A percentile compares a stretch with the other conserved stretches of the same genome.
phyloP scores from a whole-genome alignment of 495 filamentous ascomycete species.

The Entonaema liquescens region DNA sequence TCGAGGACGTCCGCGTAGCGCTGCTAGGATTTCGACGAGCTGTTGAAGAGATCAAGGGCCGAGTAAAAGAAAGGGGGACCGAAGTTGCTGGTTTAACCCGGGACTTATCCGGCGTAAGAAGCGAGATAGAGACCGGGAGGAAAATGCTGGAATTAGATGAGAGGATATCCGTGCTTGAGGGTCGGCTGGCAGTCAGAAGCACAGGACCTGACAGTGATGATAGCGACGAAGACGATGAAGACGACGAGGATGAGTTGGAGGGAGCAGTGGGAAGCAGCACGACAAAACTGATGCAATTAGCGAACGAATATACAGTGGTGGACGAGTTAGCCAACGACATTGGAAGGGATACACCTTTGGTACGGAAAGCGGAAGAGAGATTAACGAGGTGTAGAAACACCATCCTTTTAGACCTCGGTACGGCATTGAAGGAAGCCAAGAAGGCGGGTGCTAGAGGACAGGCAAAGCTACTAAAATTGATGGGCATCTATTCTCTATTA shows the following conservation, averaged over 20 bases:
- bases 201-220: slow-evolving; percentile 45
- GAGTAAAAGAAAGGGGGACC: slow-evolving; percentile 57
- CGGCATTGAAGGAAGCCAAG: slow-evolving; percentile 77
- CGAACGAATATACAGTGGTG: slow-evolving; percentile 53
- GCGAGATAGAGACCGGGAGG: slow-evolving; percentile 64
- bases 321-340: slow-evolving; percentile 53
- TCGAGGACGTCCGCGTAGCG: slow-evolving; percentile 90
- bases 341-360: slow-evolving; percentile 52
- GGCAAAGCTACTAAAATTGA: slow-evolving; percentile 68
- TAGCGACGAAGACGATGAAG: slow-evolving; percentile 47
- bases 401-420: slow-evolving; percentile 81
- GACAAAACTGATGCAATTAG: slow-evolving; percentile 53
- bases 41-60: slow-evolving; percentile 63
- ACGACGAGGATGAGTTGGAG: slow-evolving; percentile 45
- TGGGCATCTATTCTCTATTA: slow-evolving; percentile 80
- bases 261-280: slow-evolving; percentile 50
- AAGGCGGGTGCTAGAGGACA: slow-evolving; percentile 62
- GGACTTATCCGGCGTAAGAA: slow-evolving; percentile 53
- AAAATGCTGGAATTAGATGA: slow-evolving; percentile 75
- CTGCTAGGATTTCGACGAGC: slow-evolving; percentile 85
- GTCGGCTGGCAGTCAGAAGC: slow-evolving; percentile 61
- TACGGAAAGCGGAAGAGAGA: slow-evolving; percentile 65
- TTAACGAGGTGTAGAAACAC: slow-evolving; percentile 68
- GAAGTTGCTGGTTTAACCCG: slow-evolving; percentile 53
- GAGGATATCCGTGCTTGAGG: slow-evolving; percentile 78